Evolutionary conservation across 345 rosid species (phyloP), one percentile per base, ranked within the genome.

Genomic region (Cardamine chenopodiifolia): DNA sequence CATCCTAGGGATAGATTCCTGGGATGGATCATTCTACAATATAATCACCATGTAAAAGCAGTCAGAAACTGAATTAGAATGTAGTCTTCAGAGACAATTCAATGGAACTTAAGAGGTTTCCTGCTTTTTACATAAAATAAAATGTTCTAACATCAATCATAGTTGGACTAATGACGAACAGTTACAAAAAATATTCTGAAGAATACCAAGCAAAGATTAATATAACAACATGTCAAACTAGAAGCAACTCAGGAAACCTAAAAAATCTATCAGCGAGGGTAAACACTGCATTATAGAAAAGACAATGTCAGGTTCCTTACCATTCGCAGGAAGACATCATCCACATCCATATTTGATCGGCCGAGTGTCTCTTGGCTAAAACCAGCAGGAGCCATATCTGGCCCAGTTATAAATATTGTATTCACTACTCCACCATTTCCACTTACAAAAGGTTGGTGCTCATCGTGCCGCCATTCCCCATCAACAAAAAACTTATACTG

Each of bases 391-490:
- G 61, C 64, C 77, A 64, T 72, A 81, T 80, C 83, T 44, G 84
- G 83, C 53, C 87, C 72, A 50, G 85, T 71, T 78, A 90, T 69
- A 65, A 81, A 73, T 72, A 92, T 66, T 44, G 87, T 88, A 82
- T 96, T 96, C 80, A 90, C 88, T 54, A 83, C 60, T 65, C 96
- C 99, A 76, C 78, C 90, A 66, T 72, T 79, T 49, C 89, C 84
- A 13, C 47, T 80, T 50, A 89, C 87, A 79, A 66, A 76, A 32
- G 86, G 86, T 74, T 85, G 90, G 31, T 74, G 87, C 77, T 90
- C 95, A 83, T 92, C 99, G 23, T 92, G 87, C 76, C 86, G 85
- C 99, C 98, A 90, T 74, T 90, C 87, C 79, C 89, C 98, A 83
- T 96, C 99, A 52, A 96, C 93, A 73, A 48, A 79, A 78, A 96